phyloP scores from a whole-genome alignment of 768 basidiomycete species.

The Agrocybe pediades region DNA sequence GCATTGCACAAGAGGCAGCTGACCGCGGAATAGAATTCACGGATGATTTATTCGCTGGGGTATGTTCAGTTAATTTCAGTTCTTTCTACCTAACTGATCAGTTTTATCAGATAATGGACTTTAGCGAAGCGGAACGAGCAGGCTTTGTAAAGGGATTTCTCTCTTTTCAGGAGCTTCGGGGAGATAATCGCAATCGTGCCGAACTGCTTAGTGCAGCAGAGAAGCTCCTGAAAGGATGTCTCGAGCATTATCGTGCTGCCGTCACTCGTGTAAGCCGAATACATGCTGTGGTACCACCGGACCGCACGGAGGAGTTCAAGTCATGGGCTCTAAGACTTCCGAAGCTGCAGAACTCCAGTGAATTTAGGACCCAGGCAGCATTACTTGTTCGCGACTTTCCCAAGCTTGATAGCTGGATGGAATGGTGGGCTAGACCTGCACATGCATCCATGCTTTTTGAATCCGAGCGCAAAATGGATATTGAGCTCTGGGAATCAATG shows the following conservation, averaged over 20 bases:
- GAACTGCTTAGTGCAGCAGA: slow-evolving; percentile 14
- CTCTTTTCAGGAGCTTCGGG: slow-evolving; percentile 18
- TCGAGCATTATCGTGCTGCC: slow-evolving; percentile 30
- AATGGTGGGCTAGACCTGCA: slow-evolving; percentile 31
- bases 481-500: slow-evolving; percentile 29
- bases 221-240: slow-evolving; percentile 28
- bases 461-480: slow-evolving; percentile 28
- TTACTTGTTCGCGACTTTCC: slow-evolving; percentile 23
- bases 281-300: slow-evolving; percentile 21
- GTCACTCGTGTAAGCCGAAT: slow-evolving; percentile 27
- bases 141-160: slow-evolving; percentile 31
- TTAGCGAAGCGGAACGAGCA: slow-evolving; percentile 32
- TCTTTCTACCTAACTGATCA: background rate
- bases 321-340: slow-evolving; percentile 13
- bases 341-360: slow-evolving; percentile 4
- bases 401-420: slow-evolving; percentile 24
- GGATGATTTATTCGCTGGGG: slow-evolving; percentile 21
- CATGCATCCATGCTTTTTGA: slow-evolving; percentile 31
- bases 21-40: slow-evolving; percentile 4
- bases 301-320: slow-evolving; percentile 16
- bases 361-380: slow-evolving; percentile 7
- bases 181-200: slow-evolving; percentile 6
- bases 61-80: slow-evolving; percentile 7
- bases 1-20: slow-evolving; percentile 24
- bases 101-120: slow-evolving; percentile 30